These are phyloP conservation scores for Epichloe glyceriae DNA, from an alignment of 2,329 filamentous ascomycete species.

Conservation along the genomic window DNA sequence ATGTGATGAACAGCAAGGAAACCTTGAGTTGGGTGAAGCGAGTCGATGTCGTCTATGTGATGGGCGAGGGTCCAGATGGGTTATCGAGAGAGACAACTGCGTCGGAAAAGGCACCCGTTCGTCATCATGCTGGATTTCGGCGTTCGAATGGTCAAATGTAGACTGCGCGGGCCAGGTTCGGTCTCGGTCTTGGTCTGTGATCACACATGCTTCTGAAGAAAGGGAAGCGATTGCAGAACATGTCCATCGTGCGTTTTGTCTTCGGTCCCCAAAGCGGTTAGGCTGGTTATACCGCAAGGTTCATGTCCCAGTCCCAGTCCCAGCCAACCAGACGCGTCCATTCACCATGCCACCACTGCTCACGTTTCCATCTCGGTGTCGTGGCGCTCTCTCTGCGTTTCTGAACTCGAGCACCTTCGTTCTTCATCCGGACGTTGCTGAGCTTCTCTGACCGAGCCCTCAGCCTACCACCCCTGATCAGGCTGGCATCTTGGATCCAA, in stretches of 20 bases:
- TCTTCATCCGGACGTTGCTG: background rate
- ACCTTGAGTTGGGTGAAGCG: background rate
- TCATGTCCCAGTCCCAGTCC: background rate
- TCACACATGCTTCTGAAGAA: background rate
- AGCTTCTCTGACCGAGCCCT: background rate
- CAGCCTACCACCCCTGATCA: background rate
- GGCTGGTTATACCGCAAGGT: background rate
- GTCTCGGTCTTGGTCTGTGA: background rate
- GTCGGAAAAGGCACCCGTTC: background rate
- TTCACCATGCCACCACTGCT: background rate
- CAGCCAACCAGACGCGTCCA: constrained; percentile 1
- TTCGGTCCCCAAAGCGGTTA: constrained; percentile 13
- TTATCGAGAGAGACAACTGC: constrained; percentile 1
- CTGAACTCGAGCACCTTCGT: background rate
- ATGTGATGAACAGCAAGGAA: background rate
- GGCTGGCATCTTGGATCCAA: background rate
- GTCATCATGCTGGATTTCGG: background rate
- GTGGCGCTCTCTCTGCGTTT: background rate
- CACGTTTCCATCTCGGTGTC: background rate
- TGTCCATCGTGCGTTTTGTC: background rate
- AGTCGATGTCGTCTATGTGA: background rate
- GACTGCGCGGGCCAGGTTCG: background rate
- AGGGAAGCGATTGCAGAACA: background rate
- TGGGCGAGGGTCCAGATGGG: background rate
- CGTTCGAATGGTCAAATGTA: background rate